Evolutionary conservation across 2,329 filamentous ascomycete genomes (phyloP).

Genomic region (Colletotrichum sojae): DNA sequence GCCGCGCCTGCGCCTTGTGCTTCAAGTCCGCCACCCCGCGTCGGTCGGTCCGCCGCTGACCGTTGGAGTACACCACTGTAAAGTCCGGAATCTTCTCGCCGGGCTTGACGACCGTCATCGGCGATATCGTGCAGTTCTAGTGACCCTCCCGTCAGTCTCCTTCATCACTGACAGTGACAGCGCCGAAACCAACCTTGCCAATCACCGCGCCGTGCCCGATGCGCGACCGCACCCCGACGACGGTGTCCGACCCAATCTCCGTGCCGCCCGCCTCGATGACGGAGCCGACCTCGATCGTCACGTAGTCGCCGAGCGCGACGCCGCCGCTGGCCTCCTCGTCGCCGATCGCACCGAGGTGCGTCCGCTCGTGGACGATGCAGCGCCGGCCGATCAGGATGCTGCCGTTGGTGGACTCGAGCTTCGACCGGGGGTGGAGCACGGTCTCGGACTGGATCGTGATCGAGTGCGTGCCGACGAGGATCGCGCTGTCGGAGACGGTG

Average conservation of each 20-base stretch:
- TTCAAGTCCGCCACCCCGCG: conserved; percentile 74
- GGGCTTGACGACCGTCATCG: conserved; percentile 71
- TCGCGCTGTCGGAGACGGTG: conserved; percentile 73
- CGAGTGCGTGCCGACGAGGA: conserved; percentile 79
- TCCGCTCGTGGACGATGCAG: conserved; percentile 84
- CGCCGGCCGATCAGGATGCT: conserved; percentile 85
- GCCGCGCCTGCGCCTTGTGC: conserved; percentile 74
- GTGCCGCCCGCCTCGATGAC: conserved; percentile 74
- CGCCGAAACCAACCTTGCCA: conserved; percentile 65
- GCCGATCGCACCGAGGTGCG: conserved; percentile 65
- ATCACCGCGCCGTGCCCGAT: conserved; percentile 73
- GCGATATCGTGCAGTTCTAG: conserved; percentile 79
- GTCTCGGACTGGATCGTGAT: conserved; percentile 84
- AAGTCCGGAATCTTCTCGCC: conserved; percentile 74
- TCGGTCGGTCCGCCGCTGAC: conserved; percentile 69
- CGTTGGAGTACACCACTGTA: conserved; percentile 78
- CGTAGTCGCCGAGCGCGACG: conserved; percentile 72
- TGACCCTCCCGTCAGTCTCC: conserved; percentile 8
- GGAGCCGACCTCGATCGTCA: conserved; percentile 72
- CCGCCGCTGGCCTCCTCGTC: conserved; percentile 58
- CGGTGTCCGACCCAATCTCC: conserved; percentile 71
- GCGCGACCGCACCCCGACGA: conserved; percentile 71
- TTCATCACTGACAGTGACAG: neutral
- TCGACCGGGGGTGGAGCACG: conserved; percentile 88
- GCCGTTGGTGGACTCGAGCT: conserved; percentile 83